Conservation (phyloP, 805 yeast species). For the Candida adriatica region DNA sequence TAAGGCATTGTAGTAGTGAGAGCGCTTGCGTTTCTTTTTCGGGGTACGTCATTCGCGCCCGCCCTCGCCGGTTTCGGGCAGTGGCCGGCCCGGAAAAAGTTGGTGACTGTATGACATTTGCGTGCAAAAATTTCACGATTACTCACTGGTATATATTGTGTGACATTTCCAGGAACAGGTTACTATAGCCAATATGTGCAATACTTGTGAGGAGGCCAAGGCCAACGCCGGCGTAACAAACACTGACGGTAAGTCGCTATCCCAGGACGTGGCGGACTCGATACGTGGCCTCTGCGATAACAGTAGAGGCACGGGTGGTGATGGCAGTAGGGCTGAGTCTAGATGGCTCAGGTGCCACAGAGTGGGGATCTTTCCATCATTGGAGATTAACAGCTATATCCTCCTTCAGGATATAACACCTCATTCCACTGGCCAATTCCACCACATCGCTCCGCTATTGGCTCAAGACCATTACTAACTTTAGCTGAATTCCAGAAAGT, state of each 20-base stretch:
- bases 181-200: conserved; percentile 20
- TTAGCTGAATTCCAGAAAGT: conserved; percentile 33
- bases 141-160: too few relatives aligned
- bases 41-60: neutral
- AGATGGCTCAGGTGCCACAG: too few relatives aligned
- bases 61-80: conserved; percentile 8
- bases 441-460: too few relatives aligned
- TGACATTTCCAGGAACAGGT: too few relatives aligned
- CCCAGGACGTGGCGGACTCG: neutral
- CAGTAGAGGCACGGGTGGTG: too few relatives aligned
- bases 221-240: conserved; percentile 15
- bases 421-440: too few relatives aligned
- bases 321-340: too few relatives aligned
- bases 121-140: conserved; percentile 10
- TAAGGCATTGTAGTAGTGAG: neutral
- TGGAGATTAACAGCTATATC: too few relatives aligned
- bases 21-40: neutral
- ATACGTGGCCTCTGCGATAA: too few relatives aligned
- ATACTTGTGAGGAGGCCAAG: conserved; percentile 22
- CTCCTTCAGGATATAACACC: too few relatives aligned
- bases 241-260: conserved; percentile 6
- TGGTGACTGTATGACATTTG: too few relatives aligned
- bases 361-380: too few relatives aligned
- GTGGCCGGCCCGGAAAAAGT: conserved; percentile 7
- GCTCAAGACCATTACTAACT: conserved; percentile 9